Percentiles rank a stretch among this genome's conserved stretches.
These are phyloP conservation scores for Xylaria sp. DNA, from an alignment of 2,329 filamentous ascomycete genomes.

Conservation along the genomic window DNA sequence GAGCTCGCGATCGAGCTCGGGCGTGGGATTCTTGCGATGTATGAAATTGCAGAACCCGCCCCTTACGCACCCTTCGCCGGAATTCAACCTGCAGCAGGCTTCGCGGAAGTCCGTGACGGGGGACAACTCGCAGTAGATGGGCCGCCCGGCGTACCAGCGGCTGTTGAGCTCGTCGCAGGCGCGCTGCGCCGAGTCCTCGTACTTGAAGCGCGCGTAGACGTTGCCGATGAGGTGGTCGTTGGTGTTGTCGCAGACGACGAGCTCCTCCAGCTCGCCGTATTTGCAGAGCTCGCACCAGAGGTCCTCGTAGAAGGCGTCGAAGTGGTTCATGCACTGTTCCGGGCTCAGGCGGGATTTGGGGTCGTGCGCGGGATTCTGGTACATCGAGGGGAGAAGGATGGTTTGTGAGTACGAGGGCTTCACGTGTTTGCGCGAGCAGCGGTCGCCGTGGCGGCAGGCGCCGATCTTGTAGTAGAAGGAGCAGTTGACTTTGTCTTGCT, in stretches of 20 bases:
- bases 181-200: slow-evolving; percentile 93
- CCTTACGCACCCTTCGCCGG: slow-evolving; percentile 92
- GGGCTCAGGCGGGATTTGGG: slow-evolving; percentile 97
- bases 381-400: slow-evolving; percentile 96
- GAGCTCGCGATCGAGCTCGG: slow-evolving; percentile 89
- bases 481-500: slow-evolving; percentile 99
- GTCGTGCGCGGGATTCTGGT: slow-evolving; percentile 98
- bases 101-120: slow-evolving; percentile 98
- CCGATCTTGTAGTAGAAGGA: slow-evolving; percentile 99
- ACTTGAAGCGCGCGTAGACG: slow-evolving; percentile 99
- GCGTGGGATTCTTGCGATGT: slow-evolving; percentile 91
- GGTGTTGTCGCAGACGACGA: slow-evolving; percentile 99
- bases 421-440: slow-evolving; percentile 98
- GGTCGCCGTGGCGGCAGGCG: slow-evolving; percentile 96
- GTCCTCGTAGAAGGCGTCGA: slow-evolving; percentile 99
- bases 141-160: slow-evolving; percentile 95
- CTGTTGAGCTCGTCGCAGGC: slow-evolving; percentile 95
- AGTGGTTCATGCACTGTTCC: slow-evolving; percentile 97
- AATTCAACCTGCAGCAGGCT: slow-evolving; percentile 94
- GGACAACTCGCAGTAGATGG: slow-evolving; percentile 97
- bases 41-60: slow-evolving; percentile 99
- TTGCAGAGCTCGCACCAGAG: slow-evolving; percentile 99
- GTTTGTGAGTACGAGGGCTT: slow-evolving; percentile 99
- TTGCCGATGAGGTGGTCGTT: slow-evolving; percentile 99
- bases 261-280: slow-evolving; percentile 96